Base-by-base conservation (phyloP, 306 rosid genomes). In the Lupinus albus region DNA sequence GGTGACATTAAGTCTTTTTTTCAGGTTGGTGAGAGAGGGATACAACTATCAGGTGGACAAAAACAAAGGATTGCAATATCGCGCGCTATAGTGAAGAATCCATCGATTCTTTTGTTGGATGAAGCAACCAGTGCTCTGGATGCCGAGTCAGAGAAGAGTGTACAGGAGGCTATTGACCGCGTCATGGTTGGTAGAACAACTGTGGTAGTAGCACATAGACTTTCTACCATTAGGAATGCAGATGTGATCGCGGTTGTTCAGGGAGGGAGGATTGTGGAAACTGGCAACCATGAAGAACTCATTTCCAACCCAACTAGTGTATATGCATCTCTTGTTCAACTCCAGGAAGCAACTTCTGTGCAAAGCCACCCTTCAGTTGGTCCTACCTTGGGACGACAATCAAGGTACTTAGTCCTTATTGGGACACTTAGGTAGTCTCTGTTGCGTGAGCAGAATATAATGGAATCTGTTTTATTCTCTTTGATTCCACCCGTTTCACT, bases 11-110 rank as follows among this genome's bases (percentile, higher is more conserved):
- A 17, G 25, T 28, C 7, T 58, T 8, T 65, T 78, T 67, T 74
- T 18, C 64, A 92, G 98, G 98, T 93, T 79, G 98, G 98, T 15
- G 98, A 93, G 79, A 89, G 98, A 79, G 98, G 98, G 42, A 87
- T 93, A 77, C 98, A 93, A 71, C 72, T 89, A 39, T 93, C 98
- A 11, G 98, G 97, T 28, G 98, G 98, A 66, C 97, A 93, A 63
- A 89, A 89, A 81, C 98, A 93, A 72, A 83, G 98, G 80, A 89
- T 93, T 62, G 98, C 97, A 21, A 88, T 93, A 72, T 81, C 98
- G 6, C 88, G 98, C 0, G 98, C 98, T 7, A 81, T 93, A 0
- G 87, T 93, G 76, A 93, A 93, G 80, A 88, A 93, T 76, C 98
- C 98, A 8, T 84, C 97, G 3, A 70, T 93, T 69, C 87, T 89